Evolutionary conservation across 2,329 filamentous ascomycete species (phyloP), one percentile per base, ranked within the genome.

Genomic region (Fusarium napiforme): DNA sequence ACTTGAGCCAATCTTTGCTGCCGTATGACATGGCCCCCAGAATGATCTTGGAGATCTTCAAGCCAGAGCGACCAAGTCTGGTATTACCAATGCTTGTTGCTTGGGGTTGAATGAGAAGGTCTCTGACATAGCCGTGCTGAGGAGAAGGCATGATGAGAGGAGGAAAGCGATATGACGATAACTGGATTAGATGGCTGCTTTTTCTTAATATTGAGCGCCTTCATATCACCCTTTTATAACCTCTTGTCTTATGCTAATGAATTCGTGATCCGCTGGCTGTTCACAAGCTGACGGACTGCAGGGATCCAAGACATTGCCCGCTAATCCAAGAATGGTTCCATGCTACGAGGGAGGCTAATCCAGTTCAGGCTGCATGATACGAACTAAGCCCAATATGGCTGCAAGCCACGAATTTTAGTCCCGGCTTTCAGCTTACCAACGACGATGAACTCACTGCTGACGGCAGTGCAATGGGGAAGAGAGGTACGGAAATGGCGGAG

Each of bases 211-310:
- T n/a, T n/a, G n/a, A n/a, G n/a, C n/a, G n/a, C n/a, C n/a, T n/a
- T n/a, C n/a, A n/a, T n/a, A n/a, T n/a, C n/a, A n/a, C n/a, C n/a
- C 15, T n/a, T 40, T 28, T 40, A 40, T 53, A 53, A 15, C 0
- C 14, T 39, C 14, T 9, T 16, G n/a, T 3, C 2, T 1, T 12
- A 4, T 1, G 16, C 4, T 15, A 2, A 14, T 28, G 14, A 16
- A n/a, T 9, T 4, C 2, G 10, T n/a, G 50, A 55, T 28, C 14
- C 19, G 7, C 0, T 37, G 8, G 7, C 9, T 0, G 12, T 11
- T 12, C 2, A 28, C 23, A 9, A 39, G 5, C 23, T 6, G 32
- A 52, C 32, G 6, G 23, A 5, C 15, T 4, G 2, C 32, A 9
- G 0, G 7, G 2, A 0, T 39, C 19, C 7, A 21, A 7, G 19